phyloP scores from a whole-genome alignment of 768 basidiomycete genomes.

The Boletus barrowsii region DNA sequence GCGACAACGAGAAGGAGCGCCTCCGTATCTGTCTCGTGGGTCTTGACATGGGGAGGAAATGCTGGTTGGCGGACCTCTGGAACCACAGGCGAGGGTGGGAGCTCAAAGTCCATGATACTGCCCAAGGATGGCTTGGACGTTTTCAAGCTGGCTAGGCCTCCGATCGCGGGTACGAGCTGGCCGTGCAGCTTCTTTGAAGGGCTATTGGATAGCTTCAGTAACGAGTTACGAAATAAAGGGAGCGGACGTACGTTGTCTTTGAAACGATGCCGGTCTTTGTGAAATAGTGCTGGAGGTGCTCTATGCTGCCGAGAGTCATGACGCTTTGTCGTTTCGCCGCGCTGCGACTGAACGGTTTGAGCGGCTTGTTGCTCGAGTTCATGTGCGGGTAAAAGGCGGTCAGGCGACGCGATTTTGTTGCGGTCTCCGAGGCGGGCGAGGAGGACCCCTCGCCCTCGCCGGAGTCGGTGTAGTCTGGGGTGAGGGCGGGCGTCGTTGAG shows the following conservation, averaged over 20 bases:
- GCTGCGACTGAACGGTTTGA: slow-evolving; percentile 84
- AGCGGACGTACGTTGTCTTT: slow-evolving; percentile 59
- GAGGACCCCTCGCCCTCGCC: slow-evolving; percentile 40
- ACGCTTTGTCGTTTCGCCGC: slow-evolving; percentile 94
- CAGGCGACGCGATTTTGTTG: slow-evolving; percentile 57
- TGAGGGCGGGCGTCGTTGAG: slow-evolving; percentile 52
- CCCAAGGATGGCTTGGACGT: slow-evolving; percentile 38
- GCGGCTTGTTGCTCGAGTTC: slow-evolving; percentile 65
- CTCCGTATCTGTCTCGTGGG: slow-evolving; percentile 72
- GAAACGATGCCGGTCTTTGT: slow-evolving; percentile 80
- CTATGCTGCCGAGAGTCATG: slow-evolving; percentile 92
- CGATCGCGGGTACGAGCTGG: slow-evolving; percentile 76
- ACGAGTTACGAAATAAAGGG: background rate
- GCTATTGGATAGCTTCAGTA: slow-evolving; percentile 26
- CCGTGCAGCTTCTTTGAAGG: slow-evolving; percentile 49
- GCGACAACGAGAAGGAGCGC: slow-evolving; percentile 73
- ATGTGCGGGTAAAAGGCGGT: slow-evolving; percentile 78
- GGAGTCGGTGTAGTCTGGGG: slow-evolving; percentile 60
- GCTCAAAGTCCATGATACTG: slow-evolving; percentile 49
- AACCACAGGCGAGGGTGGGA: slow-evolving; percentile 67
- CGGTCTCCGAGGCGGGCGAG: slow-evolving; percentile 23
- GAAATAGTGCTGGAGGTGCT: slow-evolving; percentile 94
- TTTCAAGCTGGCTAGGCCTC: slow-evolving; percentile 49
- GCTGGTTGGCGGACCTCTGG: slow-evolving; percentile 44
- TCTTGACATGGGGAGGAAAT: slow-evolving; percentile 57